Percentiles rank a stretch among this genome's conserved stretches.
Evolutionary conservation across 805 yeast species (phyloP).

Genomic region (Metschnikowia gruessii): DNA sequence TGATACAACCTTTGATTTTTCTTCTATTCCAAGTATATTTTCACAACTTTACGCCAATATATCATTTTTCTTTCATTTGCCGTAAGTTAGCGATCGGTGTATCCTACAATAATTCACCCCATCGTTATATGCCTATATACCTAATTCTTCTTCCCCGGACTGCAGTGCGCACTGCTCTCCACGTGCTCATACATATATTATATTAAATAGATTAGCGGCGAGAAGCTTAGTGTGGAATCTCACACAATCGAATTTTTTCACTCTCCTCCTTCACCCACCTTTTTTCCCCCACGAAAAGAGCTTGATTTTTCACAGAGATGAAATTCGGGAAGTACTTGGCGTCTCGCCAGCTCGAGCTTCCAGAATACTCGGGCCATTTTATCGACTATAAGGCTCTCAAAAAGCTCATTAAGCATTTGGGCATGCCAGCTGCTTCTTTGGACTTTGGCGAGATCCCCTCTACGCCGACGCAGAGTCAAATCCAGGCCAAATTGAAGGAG

Average conservation of each 20-base stretch:
- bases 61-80: too few species aligned
- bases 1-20: too few species aligned
- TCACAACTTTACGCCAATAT: too few species aligned
- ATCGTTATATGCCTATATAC: too few species aligned
- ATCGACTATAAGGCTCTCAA: conserved; percentile 93
- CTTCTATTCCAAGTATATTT: too few species aligned
- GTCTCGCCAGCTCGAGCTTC: conserved; percentile 88
- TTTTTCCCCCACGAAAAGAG: too few species aligned
- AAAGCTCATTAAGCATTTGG: conserved; percentile 83
- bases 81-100: too few species aligned
- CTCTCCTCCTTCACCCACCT: too few species aligned
- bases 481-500: conserved; percentile 61
- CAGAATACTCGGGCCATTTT: conserved; percentile 91
- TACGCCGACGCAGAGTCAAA: conserved; percentile 31
- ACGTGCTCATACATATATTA: conserved; percentile 6
- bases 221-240: not conserved
- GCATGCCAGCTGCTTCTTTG: conserved; percentile 37
- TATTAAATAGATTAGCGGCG: not conserved
- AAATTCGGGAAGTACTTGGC: conserved; percentile 96
- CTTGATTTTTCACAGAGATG: conserved; percentile 30
- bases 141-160: conserved; percentile 7
- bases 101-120: too few species aligned
- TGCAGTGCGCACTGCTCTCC: conserved; percentile 7
- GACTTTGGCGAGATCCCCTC: conserved; percentile 16
- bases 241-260: not conserved